Evolutionary conservation across 1,284 basidiomycete species (phyloP).

Genomic region (Ceratobasidium papillatum): DNA sequence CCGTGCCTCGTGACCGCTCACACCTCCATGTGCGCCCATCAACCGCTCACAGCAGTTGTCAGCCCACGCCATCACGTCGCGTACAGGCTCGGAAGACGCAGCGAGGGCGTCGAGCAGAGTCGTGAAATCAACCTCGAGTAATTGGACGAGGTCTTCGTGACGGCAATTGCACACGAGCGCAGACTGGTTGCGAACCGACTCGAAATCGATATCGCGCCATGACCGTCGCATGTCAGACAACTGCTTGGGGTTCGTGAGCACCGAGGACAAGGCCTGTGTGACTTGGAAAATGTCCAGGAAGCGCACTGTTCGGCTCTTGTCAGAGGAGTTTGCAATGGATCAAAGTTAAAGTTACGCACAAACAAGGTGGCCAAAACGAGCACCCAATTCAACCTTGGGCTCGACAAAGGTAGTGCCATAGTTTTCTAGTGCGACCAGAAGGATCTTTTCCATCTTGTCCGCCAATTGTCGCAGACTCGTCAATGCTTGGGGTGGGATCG

Average conservation of each 20-base stretch:
- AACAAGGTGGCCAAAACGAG: constrained; percentile 86
- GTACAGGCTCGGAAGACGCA: constrained; percentile 73
- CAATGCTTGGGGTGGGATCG: constrained; percentile 72
- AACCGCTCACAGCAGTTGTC: constrained; percentile 85
- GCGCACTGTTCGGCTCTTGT: constrained; percentile 62
- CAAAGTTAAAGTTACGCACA: constrained; percentile 62
- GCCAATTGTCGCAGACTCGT: constrained; percentile 79
- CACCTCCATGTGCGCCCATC: constrained; percentile 62
- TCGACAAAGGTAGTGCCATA: constrained; percentile 91
- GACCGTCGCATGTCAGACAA: constrained; percentile 84
- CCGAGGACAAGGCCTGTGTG: constrained; percentile 83
- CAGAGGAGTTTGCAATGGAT: neutral
- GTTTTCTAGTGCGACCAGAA: constrained; percentile 78
- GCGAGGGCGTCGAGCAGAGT: constrained; percentile 66
- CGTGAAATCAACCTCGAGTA: constrained; percentile 86
- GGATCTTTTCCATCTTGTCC: constrained; percentile 90
- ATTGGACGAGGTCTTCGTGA: constrained; percentile 83
- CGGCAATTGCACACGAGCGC: constrained; percentile 89
- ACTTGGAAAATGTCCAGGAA: constrained; percentile 91
- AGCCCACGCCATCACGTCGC: constrained; percentile 87
- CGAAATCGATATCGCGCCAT: constrained; percentile 86
- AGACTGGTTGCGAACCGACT: constrained; percentile 89
- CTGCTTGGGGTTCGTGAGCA: constrained; percentile 85
- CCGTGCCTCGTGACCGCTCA: constrained; percentile 69
- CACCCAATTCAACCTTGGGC: constrained; percentile 87